Conservation (phyloP, 1,284 basidiomycete genomes). For the Schizophyllum amplum region DNA sequence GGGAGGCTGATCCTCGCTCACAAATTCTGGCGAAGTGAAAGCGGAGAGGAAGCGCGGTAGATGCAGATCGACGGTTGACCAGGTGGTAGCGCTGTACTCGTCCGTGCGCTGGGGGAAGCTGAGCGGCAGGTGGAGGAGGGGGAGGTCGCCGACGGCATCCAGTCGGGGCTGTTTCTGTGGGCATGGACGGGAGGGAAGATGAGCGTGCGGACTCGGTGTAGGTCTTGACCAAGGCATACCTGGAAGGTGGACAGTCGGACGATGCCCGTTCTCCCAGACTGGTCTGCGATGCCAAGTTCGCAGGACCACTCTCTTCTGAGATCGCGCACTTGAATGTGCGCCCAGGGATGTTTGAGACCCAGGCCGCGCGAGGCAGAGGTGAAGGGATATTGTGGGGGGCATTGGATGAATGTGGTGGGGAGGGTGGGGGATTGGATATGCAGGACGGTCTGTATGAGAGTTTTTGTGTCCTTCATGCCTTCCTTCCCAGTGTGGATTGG, state of each 20-base stretch:
- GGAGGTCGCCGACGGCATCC: slow-evolving; percentile 29
- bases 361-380: slow-evolving; percentile 24
- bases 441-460: slow-evolving; percentile 61
- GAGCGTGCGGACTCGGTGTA: too few relatives aligned
- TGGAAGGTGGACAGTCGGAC: slow-evolving; percentile 77
- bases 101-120: slow-evolving; percentile 49
- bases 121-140: slow-evolving; percentile 69
- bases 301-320: slow-evolving; percentile 65
- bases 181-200: slow-evolving; percentile 6
- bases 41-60: slow-evolving; percentile 54
- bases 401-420: slow-evolving; percentile 61
- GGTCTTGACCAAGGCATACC: slow-evolving; percentile 42
- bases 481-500: slow-evolving; percentile 23
- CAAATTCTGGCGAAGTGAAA: slow-evolving; percentile 44
- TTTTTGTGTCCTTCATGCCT: slow-evolving; percentile 11
- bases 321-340: slow-evolving; percentile 68
- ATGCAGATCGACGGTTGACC: slow-evolving; percentile 61
- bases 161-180: slow-evolving; percentile 35
- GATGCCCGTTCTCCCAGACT: slow-evolving; percentile 46
- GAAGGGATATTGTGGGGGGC: slow-evolving; percentile 31
- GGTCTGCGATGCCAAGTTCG: slow-evolving; percentile 71
- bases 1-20: neutral
- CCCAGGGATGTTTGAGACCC: slow-evolving; percentile 65
- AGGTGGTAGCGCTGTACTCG: slow-evolving; percentile 51
- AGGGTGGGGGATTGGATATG: slow-evolving; percentile 78